A percentile compares a stretch with the other conserved stretches of the same genome.
Conservation (phyloP, 176 grass and related monocot species). For the Elaeis guineensis region DNA sequence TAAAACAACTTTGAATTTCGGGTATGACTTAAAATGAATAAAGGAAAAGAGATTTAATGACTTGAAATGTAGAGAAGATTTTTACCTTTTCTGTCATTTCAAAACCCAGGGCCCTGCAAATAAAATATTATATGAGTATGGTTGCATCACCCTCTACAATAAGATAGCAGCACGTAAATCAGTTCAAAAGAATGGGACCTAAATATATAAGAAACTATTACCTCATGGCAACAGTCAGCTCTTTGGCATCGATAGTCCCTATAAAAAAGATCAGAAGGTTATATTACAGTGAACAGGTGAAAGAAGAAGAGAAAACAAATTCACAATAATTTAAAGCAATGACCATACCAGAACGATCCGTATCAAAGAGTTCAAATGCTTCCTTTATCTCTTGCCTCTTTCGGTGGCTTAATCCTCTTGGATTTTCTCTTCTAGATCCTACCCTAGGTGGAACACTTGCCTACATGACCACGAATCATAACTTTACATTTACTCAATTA, state of each 20-base stretch:
- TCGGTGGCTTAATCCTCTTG: constrained; percentile 40
- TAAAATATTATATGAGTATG: constrained; percentile 4
- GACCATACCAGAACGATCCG: constrained; percentile 56
- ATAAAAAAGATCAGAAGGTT: not conserved
- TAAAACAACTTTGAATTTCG: too few species aligned
- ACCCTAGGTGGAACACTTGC: constrained; percentile 22
- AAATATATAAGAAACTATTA: constrained; percentile 10
- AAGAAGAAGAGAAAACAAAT: not conserved
- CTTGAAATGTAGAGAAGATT: not conserved
- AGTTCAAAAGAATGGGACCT: too few species aligned
- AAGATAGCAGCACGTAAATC: constrained; percentile 4
- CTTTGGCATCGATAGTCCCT: constrained; percentile 68
- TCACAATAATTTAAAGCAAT: not conserved
- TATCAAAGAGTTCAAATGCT: constrained; percentile 77
- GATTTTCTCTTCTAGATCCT: constrained; percentile 45
- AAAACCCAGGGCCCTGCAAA: constrained; percentile 71
- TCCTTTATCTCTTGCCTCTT: constrained; percentile 75
- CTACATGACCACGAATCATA: not conserved
- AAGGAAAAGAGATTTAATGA: not conserved
- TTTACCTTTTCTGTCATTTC: constrained; percentile 74
- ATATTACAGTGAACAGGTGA: not conserved
- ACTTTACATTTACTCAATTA: not conserved
- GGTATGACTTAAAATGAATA: not conserved
- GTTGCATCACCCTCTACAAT: constrained; percentile 8
- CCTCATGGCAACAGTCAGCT: constrained; percentile 79